Percentiles rank a stretch among this genome's conserved stretches.
Conservation (phyloP, 176 grass and related monocot genomes). For the Eragrostis curvula region DNA sequence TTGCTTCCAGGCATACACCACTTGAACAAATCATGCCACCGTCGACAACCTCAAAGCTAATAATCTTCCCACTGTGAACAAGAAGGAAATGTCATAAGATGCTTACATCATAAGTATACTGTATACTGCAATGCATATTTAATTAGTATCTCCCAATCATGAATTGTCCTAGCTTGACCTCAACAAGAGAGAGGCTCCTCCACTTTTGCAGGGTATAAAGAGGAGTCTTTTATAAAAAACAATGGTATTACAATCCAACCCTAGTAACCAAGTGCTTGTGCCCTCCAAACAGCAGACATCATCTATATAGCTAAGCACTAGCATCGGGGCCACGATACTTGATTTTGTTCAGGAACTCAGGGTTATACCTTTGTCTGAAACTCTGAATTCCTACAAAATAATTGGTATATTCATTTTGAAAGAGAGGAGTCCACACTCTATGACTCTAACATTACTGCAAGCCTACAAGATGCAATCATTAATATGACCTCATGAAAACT, state of each 20-base stretch:
- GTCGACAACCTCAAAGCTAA: slow-evolving; percentile 80
- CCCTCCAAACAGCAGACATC: background rate
- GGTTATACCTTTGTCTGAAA: background rate
- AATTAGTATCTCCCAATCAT: background rate
- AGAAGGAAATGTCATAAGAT: slow-evolving; percentile 9
- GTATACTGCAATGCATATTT: background rate
- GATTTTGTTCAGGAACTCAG: background rate
- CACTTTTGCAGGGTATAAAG: background rate
- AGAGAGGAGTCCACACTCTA: background rate
- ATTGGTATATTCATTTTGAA: background rate
- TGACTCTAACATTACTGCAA: background rate
- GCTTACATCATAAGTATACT: background rate
- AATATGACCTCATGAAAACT: slow-evolving; percentile 7
- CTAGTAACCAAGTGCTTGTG: background rate
- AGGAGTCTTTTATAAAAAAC: background rate
- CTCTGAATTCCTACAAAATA: background rate
- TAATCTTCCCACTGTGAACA: slow-evolving; percentile 66
- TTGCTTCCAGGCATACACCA: slow-evolving; percentile 86
- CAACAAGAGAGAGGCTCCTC: background rate
- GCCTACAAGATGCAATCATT: background rate
- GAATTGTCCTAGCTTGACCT: background rate
- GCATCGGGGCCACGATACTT: background rate
- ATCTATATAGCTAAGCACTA: background rate
- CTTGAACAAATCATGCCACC: slow-evolving; percentile 94
- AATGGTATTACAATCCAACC: background rate